These are phyloP conservation scores for Boletus pseudopeckii DNA, from an alignment of 768 basidiomycete genomes.

Conservation along the genomic window DNA sequence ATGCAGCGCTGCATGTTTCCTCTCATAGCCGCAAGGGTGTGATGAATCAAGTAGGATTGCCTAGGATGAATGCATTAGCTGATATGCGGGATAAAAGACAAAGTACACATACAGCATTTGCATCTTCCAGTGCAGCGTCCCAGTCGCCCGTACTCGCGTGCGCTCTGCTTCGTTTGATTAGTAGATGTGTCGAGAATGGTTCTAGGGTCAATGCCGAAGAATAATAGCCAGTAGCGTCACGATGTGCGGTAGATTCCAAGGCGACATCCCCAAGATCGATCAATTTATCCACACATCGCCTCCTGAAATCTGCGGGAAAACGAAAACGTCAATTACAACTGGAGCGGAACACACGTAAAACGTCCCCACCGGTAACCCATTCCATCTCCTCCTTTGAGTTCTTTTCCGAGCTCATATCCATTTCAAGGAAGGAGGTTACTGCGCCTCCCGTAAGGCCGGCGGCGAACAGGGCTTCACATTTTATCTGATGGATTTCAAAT, in stretches of 20 bases:
- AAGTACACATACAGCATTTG: constrained; percentile 6
- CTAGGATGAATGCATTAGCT: not conserved
- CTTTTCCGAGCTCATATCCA: too few species aligned
- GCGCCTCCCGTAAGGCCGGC: not conserved
- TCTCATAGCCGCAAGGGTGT: constrained; percentile 6
- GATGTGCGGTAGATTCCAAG: not conserved
- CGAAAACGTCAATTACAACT: not conserved
- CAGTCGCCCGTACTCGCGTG: not conserved
- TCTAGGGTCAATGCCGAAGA: constrained; percentile 9
- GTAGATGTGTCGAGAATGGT: not conserved
- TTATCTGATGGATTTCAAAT: constrained; percentile 5
- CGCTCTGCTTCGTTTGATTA: constrained; percentile 14
- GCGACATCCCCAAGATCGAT: constrained; percentile 7
- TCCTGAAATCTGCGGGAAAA: constrained; percentile 5
- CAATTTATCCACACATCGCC: constrained; percentile 7
- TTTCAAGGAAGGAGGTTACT: constrained; percentile 3
- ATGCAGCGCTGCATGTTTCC: constrained; percentile 12
- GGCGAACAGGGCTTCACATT: constrained; percentile 6
- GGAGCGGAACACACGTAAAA: not conserved
- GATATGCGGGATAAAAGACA: not conserved
- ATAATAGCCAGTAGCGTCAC: constrained; percentile 7
- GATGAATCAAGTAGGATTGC: constrained; percentile 12
- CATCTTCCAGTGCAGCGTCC: constrained; percentile 8
- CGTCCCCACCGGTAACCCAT: constrained; percentile 6
- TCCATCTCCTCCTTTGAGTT: not conserved